These are phyloP conservation scores for Ceratobasidium sp. DNA, from an alignment of 1,284 basidiomycete genomes.

Conservation along the genomic window DNA sequence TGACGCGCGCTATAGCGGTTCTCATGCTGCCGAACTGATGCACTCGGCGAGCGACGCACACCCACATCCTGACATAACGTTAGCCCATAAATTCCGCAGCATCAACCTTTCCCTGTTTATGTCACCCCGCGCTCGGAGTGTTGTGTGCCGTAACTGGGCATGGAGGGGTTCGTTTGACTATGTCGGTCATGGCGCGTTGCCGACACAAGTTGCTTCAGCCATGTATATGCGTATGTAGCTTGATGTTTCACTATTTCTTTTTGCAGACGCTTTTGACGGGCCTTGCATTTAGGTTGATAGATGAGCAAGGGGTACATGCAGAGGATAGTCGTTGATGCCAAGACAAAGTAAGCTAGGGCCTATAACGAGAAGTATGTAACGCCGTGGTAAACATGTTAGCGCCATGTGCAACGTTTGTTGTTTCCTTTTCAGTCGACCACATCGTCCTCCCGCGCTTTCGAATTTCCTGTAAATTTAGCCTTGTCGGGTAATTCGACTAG, in stretches of 20 bases:
- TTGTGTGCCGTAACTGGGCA: conserved; percentile 15
- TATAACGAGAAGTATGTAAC: conserved; percentile 24
- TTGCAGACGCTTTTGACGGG: too few species aligned
- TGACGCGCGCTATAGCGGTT: not conserved
- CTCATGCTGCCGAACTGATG: conserved; percentile 7
- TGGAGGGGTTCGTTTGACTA: too few species aligned
- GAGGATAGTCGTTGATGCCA: conserved; percentile 6
- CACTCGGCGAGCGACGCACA: not conserved
- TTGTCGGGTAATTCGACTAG: too few species aligned
- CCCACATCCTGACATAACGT: conserved; percentile 19
- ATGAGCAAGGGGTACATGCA: not conserved
- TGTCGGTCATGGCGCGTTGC: not conserved
- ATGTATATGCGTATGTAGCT: not conserved
- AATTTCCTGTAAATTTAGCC: too few species aligned
- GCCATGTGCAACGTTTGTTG: not conserved
- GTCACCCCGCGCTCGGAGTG: not conserved
- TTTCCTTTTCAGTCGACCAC: not conserved
- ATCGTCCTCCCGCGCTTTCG: too few species aligned
- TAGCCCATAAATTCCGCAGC: conserved; percentile 26
- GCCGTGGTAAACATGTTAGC: not conserved
- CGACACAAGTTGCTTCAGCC: not conserved
- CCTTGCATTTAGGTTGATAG: too few species aligned
- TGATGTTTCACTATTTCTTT: too few species aligned
- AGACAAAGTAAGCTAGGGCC: conserved; percentile 18
- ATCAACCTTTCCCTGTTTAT: conserved; percentile 28